Evolutionary conservation across 352 stramenopile species (phyloP), one percentile per base, ranked within the genome.

Genomic region (Globisporangium cystogenes): DNA sequence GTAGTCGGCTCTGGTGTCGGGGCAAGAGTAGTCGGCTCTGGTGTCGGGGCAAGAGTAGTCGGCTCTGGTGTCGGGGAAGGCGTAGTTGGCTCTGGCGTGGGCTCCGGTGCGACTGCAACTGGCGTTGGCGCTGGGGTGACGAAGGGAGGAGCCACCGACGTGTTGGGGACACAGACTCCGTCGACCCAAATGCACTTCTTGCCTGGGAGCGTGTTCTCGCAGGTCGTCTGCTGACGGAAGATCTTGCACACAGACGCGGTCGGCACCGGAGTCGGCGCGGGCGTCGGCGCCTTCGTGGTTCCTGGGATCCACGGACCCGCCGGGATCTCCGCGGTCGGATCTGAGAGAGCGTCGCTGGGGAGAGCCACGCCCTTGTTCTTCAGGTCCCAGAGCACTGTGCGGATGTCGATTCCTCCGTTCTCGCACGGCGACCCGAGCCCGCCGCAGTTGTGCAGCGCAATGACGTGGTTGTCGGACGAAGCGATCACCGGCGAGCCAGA

Each of bases 371-470:
- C 62, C 35, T 73, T 59, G 35, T 39, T 21, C 33, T 51, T 44
- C 42, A 80, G 37, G 26, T 76, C 60, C 45, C 52, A 57, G 47
- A 79, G 59, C 11, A 80, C 29, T 2, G 54, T 57, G 27, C 65
- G 70, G 14, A 76, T 59, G 63, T 74, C 65, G 14, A 72, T 51
- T 21, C 51, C 67, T 20, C 55, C 46, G 54, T 76, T 80, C 36
- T 53, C 36, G 53, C 67, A 74, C 16, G 23, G 35, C n/a, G 40
- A 54, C 4, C 42, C 51, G 10, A 65, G 53, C 29, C 62, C 62
- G 6, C 71, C 74, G 44, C 74, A 86, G 51, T 68, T 68, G 60
- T 86, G 74, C 14, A 86, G 65, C 7, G 54, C 72, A 1, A 82
- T 54, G 7, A 85, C 74, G 7, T 20, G 3, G 54, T 85, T 81